Percentiles rank a stretch among this genome's conserved stretches.
These are phyloP conservation scores for Lenwebbia sp. DNA, from an alignment of 345 rosid genomes.

Conservation along the genomic window DNA sequence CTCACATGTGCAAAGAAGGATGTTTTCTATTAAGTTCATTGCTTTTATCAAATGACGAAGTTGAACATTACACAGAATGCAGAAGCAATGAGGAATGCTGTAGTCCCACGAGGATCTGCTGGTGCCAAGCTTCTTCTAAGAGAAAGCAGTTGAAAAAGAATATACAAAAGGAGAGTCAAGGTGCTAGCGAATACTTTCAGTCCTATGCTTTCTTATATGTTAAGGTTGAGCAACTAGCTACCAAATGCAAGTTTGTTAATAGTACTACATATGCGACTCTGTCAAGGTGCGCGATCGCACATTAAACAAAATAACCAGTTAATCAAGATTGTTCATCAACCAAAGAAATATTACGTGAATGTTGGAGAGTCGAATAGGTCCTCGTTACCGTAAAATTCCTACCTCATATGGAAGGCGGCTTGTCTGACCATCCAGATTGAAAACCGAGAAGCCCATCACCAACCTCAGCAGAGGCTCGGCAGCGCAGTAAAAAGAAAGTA, in stretches of 20 bases:
- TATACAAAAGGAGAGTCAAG: background rate
- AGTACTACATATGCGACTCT: background rate
- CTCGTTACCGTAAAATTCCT: background rate
- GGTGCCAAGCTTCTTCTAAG: background rate
- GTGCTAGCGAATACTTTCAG: background rate
- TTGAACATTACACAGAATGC: background rate
- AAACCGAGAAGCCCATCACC: slow-evolving; percentile 50
- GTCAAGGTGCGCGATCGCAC: background rate
- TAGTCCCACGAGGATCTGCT: background rate
- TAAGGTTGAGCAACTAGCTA: background rate
- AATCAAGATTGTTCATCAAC: background rate
- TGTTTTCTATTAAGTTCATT: background rate
- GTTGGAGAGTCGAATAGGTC: background rate
- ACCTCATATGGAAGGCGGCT: slow-evolving; percentile 83
- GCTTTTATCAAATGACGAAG: background rate
- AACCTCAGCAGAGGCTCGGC: slow-evolving; percentile 72
- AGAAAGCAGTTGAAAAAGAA: background rate
- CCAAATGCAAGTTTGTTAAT: background rate
- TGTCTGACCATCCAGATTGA: slow-evolving; percentile 45
- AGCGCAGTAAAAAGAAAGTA: slow-evolving; percentile 55
- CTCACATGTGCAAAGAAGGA: background rate
- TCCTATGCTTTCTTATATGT: background rate
- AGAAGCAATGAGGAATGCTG: background rate
- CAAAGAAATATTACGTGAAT: background rate
- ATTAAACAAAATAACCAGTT: background rate